Conservation (phyloP, 139 green algal species). For the Axilococcus clingmanii region DNA sequence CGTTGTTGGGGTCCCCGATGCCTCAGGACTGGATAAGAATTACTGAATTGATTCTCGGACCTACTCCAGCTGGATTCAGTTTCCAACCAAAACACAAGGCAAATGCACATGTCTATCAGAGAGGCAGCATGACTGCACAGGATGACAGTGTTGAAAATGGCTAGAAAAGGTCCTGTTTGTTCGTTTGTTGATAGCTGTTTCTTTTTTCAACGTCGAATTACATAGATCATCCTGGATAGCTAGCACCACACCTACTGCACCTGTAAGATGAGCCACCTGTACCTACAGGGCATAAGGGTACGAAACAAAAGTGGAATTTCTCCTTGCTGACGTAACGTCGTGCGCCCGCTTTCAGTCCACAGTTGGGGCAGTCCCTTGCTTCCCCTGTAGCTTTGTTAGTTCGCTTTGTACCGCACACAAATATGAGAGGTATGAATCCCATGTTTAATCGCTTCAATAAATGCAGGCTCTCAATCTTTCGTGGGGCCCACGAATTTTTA, state of each 20-base stretch:
- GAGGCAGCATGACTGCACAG: too few relatives aligned
- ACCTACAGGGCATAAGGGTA: not conserved
- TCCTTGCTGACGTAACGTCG: not conserved
- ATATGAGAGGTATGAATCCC: slow-evolving; percentile 1
- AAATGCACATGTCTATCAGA: slow-evolving; percentile 6
- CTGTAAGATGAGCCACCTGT: not conserved
- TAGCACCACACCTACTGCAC: not conserved
- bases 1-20: slow-evolving; percentile 61
- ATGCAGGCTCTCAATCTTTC: not conserved
- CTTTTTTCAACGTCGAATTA: not conserved
- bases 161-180: not conserved
- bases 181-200: not conserved
- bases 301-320: slow-evolving; percentile 4
- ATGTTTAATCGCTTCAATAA: not conserved
- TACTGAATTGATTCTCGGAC: slow-evolving; percentile 86
- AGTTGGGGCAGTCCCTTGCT: not conserved
- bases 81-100: slow-evolving; percentile 89
- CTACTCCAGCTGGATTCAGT: slow-evolving; percentile 45
- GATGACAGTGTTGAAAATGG: not conserved
- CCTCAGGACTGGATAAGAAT: slow-evolving; percentile 71
- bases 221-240: not conserved
- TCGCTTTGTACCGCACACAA: not conserved
- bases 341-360: not conserved
- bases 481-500: too few relatives aligned
- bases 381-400: not conserved